Base-by-base conservation (phyloP, 2,329 filamentous ascomycete species). In the Penicillium sp. region DNA sequence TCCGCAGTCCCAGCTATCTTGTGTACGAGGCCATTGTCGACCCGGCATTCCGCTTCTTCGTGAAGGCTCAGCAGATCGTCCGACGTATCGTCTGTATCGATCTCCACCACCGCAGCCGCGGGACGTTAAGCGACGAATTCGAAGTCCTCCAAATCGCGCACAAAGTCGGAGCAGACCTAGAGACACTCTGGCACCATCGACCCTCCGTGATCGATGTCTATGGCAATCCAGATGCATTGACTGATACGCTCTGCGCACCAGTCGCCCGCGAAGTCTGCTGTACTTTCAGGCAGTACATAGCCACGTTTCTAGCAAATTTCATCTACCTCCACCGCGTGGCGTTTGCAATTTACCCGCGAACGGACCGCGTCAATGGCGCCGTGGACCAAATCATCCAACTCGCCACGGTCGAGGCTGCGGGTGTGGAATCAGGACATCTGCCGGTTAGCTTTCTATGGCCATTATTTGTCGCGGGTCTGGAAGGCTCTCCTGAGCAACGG, bases 121-220 rank as follows among this genome's bases (percentile, higher is more conserved):
- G 75, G 38, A 76, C 75, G 1, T 68, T 76, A 14, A 71, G 67
- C 35, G 75, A 77, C 57, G 75, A 77, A 61, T 76, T 74, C 30
- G 75, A 76, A 59, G 75, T 77, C 26, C 70, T 77, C 33, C 73
- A 76, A 40, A 72, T 76, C 25, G 75, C 75, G 14, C 71, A 75
- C 58, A 71, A 71, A 52, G 70, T 77, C 8, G 71, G 73, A 33
- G 73, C 73, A 19, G 74, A 76, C 49, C 71, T 77, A 4, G 71
- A 75, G 57, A 61, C 66, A 10, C 70, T 77, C 52, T 76, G 74
- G 73, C 73, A 74, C 52, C 58, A 60, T n/a, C 66, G 74, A 0
- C 75, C 75, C 1, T 57, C 68, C 1, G 71, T 75, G 4, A 63
- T 76, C 6, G 74, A 75, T 37, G 63, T 76, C 25, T 73, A 75